These are phyloP conservation scores for Hansenula sp. DNA, from an alignment of 1,139 yeast species.

Conservation along the genomic window DNA sequence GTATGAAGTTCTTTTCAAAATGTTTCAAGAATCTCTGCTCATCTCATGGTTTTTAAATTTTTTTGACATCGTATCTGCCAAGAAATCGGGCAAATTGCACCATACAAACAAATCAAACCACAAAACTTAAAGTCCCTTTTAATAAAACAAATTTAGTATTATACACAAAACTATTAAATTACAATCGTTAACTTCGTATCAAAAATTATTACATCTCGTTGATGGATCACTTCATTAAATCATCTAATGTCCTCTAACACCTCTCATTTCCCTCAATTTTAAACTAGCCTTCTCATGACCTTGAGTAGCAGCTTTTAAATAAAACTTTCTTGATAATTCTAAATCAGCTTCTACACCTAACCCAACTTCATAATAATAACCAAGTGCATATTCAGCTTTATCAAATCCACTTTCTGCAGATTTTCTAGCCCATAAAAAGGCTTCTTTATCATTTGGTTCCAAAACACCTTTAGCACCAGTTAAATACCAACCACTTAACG, in stretches of 20 bases:
- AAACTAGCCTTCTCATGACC: constrained; percentile 53
- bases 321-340: constrained; percentile 49
- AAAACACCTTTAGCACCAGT: constrained; percentile 76
- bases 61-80: neutral
- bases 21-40: neutral
- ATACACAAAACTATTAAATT: no score
- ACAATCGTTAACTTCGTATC: no score
- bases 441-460: constrained; percentile 69
- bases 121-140: no score
- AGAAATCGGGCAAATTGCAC: no score
- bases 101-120: no score
- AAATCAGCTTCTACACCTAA: constrained; percentile 53
- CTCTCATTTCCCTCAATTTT: constrained; percentile 12
- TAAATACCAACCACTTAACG: constrained; percentile 88
- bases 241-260: neutral
- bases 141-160: no score
- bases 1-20: neutral
- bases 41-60: neutral
- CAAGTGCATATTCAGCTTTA: constrained; percentile 83
- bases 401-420: constrained; percentile 78
- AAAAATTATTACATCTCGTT: no score
- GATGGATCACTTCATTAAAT: no score
- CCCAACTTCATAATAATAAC: constrained; percentile 78
- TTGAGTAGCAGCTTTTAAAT: constrained; percentile 54
- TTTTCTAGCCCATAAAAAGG: constrained; percentile 85